Evolutionary conservation across 2,329 filamentous ascomycete genomes (phyloP).

Genomic region (Cryphonectria parasitica): DNA sequence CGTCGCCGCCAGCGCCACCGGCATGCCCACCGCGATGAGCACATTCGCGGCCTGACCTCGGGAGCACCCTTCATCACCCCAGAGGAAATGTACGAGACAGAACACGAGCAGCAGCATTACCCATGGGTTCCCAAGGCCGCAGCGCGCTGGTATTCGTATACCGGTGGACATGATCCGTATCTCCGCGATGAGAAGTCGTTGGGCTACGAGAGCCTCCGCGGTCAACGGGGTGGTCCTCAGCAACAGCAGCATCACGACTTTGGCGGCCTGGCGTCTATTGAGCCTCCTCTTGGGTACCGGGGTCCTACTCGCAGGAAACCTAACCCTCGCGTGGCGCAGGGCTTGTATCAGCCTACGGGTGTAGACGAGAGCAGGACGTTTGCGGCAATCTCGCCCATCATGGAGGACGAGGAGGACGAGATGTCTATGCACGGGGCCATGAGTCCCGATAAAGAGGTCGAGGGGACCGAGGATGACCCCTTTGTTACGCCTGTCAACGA

Average conservation of each 20-base stretch:
- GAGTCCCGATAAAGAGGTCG: constrained; percentile 30
- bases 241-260: constrained; percentile 44
- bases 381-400: constrained; percentile 58
- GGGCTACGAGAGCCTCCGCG: constrained; percentile 56
- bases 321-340: constrained; percentile 38
- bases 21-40: constrained; percentile 45
- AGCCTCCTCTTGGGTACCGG: constrained; percentile 30
- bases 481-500: constrained; percentile 50
- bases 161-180: constrained; percentile 50
- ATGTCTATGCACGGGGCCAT: constrained; percentile 33
- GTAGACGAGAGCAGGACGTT: constrained; percentile 35
- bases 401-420: constrained; percentile 62
- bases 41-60: constrained; percentile 21
- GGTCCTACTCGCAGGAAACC: constrained; percentile 36
- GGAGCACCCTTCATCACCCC: constrained; percentile 28
- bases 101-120: constrained; percentile 38
- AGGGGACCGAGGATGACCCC: constrained; percentile 45
- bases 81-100: constrained; percentile 53
- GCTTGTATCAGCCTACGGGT: constrained; percentile 42
- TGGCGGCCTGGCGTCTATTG: constrained; percentile 35
- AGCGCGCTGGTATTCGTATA: constrained; percentile 46
- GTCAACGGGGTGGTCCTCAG: constrained; percentile 31
- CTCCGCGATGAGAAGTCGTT: constrained; percentile 44
- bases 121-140: constrained; percentile 37
- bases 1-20: constrained; percentile 48